Evolutionary conservation across 2,329 filamentous ascomycete genomes (phyloP).

Genomic region (Dothideomycetidae sp.): DNA sequence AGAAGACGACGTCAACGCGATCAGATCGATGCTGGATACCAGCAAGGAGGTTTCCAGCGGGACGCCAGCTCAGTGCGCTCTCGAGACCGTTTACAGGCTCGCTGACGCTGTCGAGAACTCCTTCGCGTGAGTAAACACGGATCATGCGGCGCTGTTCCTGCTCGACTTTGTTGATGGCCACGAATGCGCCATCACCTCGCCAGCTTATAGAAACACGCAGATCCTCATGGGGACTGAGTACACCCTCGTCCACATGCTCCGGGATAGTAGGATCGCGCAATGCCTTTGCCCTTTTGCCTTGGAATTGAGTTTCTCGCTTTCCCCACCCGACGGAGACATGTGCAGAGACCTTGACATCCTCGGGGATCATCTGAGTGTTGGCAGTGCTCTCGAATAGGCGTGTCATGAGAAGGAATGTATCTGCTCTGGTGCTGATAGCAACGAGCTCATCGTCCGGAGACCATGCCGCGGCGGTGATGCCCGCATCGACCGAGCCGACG

Average conservation of each 20-base stretch:
- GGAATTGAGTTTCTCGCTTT: conserved; percentile 95
- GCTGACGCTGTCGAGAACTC: conserved; percentile 79
- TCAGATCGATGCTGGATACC: conserved; percentile 59
- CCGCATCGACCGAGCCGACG: conserved; percentile 82
- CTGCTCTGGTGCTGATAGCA: conserved; percentile 63
- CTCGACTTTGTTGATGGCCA: conserved; percentile 70
- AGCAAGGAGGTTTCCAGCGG: conserved; percentile 81
- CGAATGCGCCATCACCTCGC: conserved; percentile 84
- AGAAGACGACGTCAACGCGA: conserved; percentile 75
- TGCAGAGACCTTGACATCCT: conserved; percentile 74
- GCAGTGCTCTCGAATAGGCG: conserved; percentile 73
- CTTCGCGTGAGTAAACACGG: conserved; percentile 81
- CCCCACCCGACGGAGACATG: conserved; percentile 75
- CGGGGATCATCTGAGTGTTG: conserved; percentile 54
- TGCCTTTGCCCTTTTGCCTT: conserved; percentile 75
- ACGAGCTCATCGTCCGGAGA: conserved; percentile 90
- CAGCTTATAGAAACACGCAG: conserved; percentile 63
- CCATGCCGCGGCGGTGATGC: conserved; percentile 81
- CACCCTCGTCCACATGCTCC: conserved; percentile 75
- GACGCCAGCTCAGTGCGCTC: conserved; percentile 75
- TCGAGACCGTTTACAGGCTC: conserved; percentile 93
- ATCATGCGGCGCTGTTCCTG: conserved; percentile 58
- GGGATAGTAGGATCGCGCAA: conserved; percentile 88
- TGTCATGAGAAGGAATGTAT: conserved; percentile 83
- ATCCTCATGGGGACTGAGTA: conserved; percentile 61